phyloP scores from a whole-genome alignment of 805 yeast genomes.

The Yueomyces sinensis region DNA sequence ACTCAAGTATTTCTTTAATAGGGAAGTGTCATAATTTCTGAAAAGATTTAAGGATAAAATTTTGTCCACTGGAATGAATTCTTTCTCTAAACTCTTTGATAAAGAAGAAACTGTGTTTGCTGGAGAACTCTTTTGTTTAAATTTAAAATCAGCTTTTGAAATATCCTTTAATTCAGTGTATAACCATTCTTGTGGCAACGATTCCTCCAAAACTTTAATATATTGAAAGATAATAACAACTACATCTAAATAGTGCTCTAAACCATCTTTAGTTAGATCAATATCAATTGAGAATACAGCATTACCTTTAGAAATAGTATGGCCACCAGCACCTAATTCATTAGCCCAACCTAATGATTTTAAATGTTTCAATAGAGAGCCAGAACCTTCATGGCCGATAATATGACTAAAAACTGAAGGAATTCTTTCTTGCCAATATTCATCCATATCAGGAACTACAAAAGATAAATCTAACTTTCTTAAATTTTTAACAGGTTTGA shows the following conservation, averaged over 20 bases:
- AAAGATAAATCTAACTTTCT: constrained; percentile 57
- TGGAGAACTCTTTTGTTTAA: constrained; percentile 64
- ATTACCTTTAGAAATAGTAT: constrained; percentile 51
- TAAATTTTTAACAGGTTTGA: constrained; percentile 74
- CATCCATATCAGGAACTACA: constrained; percentile 64
- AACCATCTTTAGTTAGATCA: constrained; percentile 66
- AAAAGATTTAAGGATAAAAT: constrained; percentile 45
- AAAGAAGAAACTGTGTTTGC: constrained; percentile 58
- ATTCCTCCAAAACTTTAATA: constrained; percentile 41
- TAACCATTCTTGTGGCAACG: constrained; percentile 66
- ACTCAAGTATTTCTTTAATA: constrained; percentile 35
- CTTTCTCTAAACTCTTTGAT: constrained; percentile 48
- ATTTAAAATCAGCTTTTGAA: constrained; percentile 59
- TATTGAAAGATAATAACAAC: constrained; percentile 56
- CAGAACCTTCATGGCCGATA: constrained; percentile 86
- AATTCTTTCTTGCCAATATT: constrained; percentile 57
- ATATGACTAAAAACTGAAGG: constrained; percentile 63
- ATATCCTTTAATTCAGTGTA: constrained; percentile 64
- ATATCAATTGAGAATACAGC: constrained; percentile 57
- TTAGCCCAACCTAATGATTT: constrained; percentile 71
- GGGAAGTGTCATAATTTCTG: constrained; percentile 43
- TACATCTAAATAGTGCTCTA: constrained; percentile 48
- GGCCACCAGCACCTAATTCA: constrained; percentile 60
- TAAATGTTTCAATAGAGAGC: constrained; percentile 61
- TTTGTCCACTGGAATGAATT: constrained; percentile 46